Evolutionary conservation across 306 rosid species (phyloP), one percentile per base, ranked within the genome.

Genomic region (Rosa multiflora): DNA sequence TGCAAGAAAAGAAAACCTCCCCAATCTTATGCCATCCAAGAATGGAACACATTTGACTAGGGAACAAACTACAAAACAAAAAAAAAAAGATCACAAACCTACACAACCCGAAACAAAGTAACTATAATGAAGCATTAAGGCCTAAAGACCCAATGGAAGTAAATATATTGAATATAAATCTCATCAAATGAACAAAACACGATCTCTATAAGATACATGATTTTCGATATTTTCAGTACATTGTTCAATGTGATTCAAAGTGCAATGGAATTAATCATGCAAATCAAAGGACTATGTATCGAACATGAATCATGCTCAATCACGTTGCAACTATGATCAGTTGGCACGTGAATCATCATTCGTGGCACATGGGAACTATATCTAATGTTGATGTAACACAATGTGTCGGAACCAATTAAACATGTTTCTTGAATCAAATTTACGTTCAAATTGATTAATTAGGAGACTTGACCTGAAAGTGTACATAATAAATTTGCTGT

Each of bases 311-410:
- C 66, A 21, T 23, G 37, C 29, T 59, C 15, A 10, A 59, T 59
- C 64, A 58, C 64, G 64, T 58, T 59, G 37, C 21, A 10, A 59
- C 4, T 10, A 62, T 32, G 46, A 80, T 66, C 29, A 39, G 72
- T 23, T 64, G 35, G 74, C 86, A 85, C 74, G 72, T 88, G 75
- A 29, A 79, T 77, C 52, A 59, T 58, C 52, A 64, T 72, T 49
- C 49, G 58, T 35, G 66, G 79, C 88, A 79, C 85, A 79, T 73
- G 83, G 23, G 9, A 51, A 51, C 56, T 51, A 20, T 51, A 51
- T 51, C n/a, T 51, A 51, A 53, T 53, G 59, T 53, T 21, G 59
- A 53, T 53, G 23, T 6, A 14, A 15, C n/a, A 15, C 56, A 51
- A 51, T 15, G n/a, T 51, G 61, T 23, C 37, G 37, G 37, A 10